Evolutionary conservation across 495 filamentous ascomycete genomes (phyloP).

Genomic region (Podospora conica): DNA sequence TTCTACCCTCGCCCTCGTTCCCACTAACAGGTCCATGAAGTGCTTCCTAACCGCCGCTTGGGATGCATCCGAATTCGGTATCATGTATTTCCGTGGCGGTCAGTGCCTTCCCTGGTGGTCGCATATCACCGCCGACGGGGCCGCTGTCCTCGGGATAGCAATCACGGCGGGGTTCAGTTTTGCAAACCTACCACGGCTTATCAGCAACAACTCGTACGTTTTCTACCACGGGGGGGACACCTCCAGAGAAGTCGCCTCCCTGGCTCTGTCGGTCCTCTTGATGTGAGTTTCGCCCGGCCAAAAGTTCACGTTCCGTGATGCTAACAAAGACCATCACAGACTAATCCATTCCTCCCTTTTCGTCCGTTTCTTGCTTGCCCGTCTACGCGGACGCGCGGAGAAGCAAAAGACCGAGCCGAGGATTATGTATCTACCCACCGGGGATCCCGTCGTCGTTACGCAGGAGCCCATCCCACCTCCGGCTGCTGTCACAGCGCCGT

Average conservation of each 20-base stretch:
- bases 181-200: background rate
- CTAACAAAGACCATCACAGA: background rate
- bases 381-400: background rate
- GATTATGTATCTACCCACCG: conserved; percentile 6
- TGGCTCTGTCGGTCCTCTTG: background rate
- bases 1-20: background rate
- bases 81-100: background rate
- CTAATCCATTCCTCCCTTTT: conserved; percentile 18
- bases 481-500: background rate
- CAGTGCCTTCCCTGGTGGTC: background rate
- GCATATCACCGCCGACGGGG: background rate
- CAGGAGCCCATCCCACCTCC: background rate
- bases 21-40: background rate
- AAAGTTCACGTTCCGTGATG: background rate
- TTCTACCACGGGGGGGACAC: background rate
- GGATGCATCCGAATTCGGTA: background rate
- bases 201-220: too few relatives aligned
- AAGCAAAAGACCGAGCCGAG: background rate
- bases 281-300: background rate
- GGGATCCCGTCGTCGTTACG: conserved; percentile 6
- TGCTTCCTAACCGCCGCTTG: conserved; percentile 33
- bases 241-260: background rate
- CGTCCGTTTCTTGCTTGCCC: conserved; percentile 14
- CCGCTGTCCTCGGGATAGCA: background rate
- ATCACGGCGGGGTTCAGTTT: background rate